phyloP scores from a whole-genome alignment of 1,139 yeast species.

The Lodderomyces beijingensis region DNA sequence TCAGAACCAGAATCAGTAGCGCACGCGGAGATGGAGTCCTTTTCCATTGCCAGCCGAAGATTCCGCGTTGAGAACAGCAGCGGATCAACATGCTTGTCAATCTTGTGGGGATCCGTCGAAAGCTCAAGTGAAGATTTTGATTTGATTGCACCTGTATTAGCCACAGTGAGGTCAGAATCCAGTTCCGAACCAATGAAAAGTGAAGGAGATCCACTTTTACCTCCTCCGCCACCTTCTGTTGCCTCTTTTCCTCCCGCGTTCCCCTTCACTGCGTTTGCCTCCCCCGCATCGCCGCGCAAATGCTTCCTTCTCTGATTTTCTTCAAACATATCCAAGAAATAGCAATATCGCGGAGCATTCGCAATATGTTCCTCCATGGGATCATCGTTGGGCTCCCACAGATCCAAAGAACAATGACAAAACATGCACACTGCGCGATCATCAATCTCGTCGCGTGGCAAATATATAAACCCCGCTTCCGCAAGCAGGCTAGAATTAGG shows the following conservation, averaged over 20 bases:
- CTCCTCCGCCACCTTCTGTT: too few relatives aligned
- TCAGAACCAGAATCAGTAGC: background rate
- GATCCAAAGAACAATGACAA: constrained; percentile 64
- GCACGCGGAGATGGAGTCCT: too few relatives aligned
- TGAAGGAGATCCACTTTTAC: too few relatives aligned
- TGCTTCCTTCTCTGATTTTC: background rate
- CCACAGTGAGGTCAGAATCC: too few relatives aligned
- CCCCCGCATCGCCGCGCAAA: too few relatives aligned
- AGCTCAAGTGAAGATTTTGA: too few relatives aligned
- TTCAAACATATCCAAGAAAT: constrained; percentile 27
- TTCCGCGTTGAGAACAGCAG: too few relatives aligned
- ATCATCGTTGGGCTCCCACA: constrained; percentile 68
- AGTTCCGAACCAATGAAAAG: constrained; percentile 1
- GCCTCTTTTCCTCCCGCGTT: too few relatives aligned
- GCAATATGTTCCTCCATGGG: constrained; percentile 53
- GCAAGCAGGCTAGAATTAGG: constrained; percentile 43
- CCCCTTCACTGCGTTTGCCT: background rate
- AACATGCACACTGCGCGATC: constrained; percentile 71
- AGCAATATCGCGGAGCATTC: constrained; percentile 45
- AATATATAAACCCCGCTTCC: constrained; percentile 51
- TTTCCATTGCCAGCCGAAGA: too few relatives aligned
- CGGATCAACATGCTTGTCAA: too few relatives aligned
- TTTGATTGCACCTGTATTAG: too few relatives aligned
- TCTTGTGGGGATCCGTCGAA: too few relatives aligned
- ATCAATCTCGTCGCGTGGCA: constrained; percentile 42